Evolutionary conservation across 331 rosid genomes (phyloP).

Genomic region (Erythrophleum ivorense): DNA sequence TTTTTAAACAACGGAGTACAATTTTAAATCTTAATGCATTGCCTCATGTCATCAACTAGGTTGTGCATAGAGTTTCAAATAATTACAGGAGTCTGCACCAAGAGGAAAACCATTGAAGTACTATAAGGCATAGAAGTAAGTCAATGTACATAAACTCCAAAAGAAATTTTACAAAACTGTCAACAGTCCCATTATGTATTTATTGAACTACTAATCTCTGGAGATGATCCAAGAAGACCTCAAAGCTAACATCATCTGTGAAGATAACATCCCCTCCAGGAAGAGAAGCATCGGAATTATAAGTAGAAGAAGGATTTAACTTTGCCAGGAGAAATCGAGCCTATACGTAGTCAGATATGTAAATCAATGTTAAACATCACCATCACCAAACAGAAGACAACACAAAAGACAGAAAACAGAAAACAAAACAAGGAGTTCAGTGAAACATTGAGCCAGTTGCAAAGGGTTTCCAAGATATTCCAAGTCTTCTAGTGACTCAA

Average conservation of each 20-base stretch:
- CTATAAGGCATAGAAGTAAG: conserved; percentile 32
- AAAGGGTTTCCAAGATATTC: conserved; percentile 8
- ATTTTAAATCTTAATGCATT: neutral
- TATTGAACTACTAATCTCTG: conserved; percentile 96
- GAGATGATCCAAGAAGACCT: conserved; percentile 94
- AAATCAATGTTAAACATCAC: conserved; percentile 21
- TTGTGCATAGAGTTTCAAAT: conserved; percentile 18
- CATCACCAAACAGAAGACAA: neutral
- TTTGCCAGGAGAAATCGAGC: conserved; percentile 93
- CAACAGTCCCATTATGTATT: conserved; percentile 17
- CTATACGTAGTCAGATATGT: conserved; percentile 46
- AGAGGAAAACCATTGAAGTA: conserved; percentile 34
- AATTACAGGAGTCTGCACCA: conserved; percentile 46
- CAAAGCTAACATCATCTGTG: conserved; percentile 93
- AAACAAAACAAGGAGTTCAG: neutral
- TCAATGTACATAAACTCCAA: conserved; percentile 61
- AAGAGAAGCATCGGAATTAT: conserved; percentile 69
- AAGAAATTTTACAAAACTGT: conserved; percentile 52
- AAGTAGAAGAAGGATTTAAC: conserved; percentile 90
- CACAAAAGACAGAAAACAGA: neutral
- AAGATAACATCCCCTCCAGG: conserved; percentile 92
- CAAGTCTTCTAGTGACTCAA: neutral
- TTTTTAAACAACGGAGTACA: neutral
- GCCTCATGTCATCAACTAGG: conserved; percentile 10
- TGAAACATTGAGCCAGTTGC: conserved; percentile 10